Conservation (phyloP, 1,284 basidiomycete genomes). For the Phaffia rhodozyma region DNA sequence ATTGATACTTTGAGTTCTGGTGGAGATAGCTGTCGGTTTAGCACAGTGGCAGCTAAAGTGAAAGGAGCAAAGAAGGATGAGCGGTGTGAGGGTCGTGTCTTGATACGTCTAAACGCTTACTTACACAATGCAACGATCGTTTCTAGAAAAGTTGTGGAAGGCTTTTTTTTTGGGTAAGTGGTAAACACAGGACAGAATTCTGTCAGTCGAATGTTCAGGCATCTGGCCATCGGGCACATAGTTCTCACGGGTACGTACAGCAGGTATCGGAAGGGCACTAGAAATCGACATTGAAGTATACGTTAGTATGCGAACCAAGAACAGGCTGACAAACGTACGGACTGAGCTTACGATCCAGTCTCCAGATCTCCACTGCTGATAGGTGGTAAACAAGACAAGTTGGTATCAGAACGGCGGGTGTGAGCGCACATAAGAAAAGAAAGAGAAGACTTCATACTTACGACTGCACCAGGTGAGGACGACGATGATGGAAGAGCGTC, state of each 20-base stretch:
- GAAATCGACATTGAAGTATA: not conserved
- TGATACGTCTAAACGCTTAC: not conserved
- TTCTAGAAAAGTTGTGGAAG: conserved; percentile 5
- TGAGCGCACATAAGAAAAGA: not conserved
- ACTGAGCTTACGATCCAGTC: conserved; percentile 4
- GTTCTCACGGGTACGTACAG: not conserved
- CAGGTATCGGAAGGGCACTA: conserved; percentile 9
- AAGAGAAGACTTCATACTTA: not conserved
- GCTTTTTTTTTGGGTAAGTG: too few species aligned
- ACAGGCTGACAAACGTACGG: too few species aligned
- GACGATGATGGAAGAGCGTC: not conserved
- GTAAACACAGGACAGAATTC: not conserved
- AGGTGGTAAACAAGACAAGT: not conserved
- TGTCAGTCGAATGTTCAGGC: not conserved
- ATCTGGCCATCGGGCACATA: too few species aligned
- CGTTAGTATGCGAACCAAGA: not conserved
- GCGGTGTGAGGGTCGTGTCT: not conserved
- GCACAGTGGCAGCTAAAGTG: not conserved
- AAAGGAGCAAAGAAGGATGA: too few species aligned
- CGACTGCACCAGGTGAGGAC: not conserved
- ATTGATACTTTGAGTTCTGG: not conserved
- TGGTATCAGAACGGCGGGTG: not conserved
- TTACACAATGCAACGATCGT: conserved; percentile 2
- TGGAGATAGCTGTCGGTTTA: not conserved
- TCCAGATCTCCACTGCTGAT: not conserved